Evolutionary conservation across 345 rosid species (phyloP), one percentile per base, ranked within the genome.

Genomic region (Arabis alpina): DNA sequence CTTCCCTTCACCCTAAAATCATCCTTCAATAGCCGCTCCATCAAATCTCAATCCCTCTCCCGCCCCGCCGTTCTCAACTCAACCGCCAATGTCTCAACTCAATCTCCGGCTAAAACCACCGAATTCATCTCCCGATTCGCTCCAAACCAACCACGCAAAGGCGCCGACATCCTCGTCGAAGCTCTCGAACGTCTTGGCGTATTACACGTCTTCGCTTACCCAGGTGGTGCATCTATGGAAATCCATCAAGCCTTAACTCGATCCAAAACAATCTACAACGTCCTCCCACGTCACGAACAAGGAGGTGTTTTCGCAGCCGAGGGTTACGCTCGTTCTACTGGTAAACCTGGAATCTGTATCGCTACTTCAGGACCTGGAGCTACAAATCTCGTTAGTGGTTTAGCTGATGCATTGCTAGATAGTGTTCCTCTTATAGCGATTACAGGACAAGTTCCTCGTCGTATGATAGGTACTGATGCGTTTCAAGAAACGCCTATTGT

Each of bases 361-460:
- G 98, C 99, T 15, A 94, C 99, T 12, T 94, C 98, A 2, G 96
- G 99, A 34, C 98, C 96, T 2, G 96, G 98, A 6, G 97, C 98
- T 13, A 89, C 98, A 6, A 89, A 94, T 67, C 77, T 92, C 43
- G 97, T 94, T 24, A 91, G 91, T 41, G 97, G 98, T 36, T 88
- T 92, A 5, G 99, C 93, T 8, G 91, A 94, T 47, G 96, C 98
- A 0, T 72, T 89, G 63, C 93, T 94, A 1, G 99, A 94, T 32
- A 94, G 98, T 45, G 83, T 88, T 39, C 99, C 99, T n/a, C 30
- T 94, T 5, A 85, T 94, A 36, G 98, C 96, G 1, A 94, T 89
- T 24, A 94, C 98, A 0, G 96, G 98, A 2, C 98, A 94, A 67
- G 99, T 91, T 14, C 89, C 99, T 6, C 88, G 99, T 11, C 64